Evolutionary conservation across 2,329 filamentous ascomycete genomes (phyloP).

Genomic region (Fusarium ambrosium): DNA sequence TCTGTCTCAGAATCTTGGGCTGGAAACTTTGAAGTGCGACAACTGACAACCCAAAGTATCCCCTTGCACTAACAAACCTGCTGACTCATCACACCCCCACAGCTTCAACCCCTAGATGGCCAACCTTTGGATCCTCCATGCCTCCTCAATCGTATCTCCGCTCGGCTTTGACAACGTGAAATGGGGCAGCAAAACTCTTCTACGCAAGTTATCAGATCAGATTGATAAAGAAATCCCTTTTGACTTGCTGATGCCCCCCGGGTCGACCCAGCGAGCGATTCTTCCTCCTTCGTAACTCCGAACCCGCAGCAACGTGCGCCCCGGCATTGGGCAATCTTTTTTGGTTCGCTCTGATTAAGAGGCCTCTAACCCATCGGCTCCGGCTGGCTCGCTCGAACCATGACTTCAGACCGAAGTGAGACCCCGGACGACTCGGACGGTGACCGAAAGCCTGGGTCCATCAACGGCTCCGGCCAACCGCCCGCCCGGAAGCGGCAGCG

Average conservation of each 20-base stretch:
- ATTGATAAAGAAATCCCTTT: conserved; percentile 56
- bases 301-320: conserved; percentile 42
- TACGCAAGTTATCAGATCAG: conserved; percentile 54
- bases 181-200: conserved; percentile 44
- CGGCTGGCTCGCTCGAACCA: conserved; percentile 25
- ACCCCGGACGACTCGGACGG: conserved; percentile 57
- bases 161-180: conserved; percentile 44
- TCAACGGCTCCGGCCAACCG: conserved; percentile 51
- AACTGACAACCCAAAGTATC: background rate
- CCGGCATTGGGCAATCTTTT: conserved; percentile 22
- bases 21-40: background rate
- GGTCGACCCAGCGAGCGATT: conserved; percentile 35
- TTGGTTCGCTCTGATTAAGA: background rate
- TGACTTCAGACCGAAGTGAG: conserved; percentile 54
- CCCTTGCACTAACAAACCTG: background rate
- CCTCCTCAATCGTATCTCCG: conserved; percentile 51
- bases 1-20: background rate
- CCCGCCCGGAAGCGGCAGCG: conserved; percentile 70
- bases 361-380: conserved; percentile 19
- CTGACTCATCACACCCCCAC: conserved; percentile 12
- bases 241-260: conserved; percentile 48
- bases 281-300: conserved; percentile 54
- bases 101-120: background rate
- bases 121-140: background rate
- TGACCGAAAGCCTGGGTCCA: conserved; percentile 46